These are phyloP conservation scores for Pyrenula massariospora DNA, from an alignment of 495 filamentous ascomycete species.

Conservation along the genomic window DNA sequence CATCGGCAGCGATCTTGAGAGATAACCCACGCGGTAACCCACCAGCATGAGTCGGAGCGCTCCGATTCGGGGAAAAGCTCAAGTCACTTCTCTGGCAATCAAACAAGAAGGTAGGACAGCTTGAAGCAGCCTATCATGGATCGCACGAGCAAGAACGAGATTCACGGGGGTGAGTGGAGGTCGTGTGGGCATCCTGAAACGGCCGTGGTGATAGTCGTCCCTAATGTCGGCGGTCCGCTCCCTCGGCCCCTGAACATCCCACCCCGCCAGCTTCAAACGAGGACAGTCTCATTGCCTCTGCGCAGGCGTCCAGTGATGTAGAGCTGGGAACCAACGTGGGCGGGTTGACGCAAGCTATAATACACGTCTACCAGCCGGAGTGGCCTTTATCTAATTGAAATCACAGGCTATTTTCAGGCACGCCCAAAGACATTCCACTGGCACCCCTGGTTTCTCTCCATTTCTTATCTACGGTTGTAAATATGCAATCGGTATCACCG, in stretches of 20 bases:
- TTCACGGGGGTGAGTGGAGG: background rate
- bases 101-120: background rate
- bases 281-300: background rate
- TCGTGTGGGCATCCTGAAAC: background rate
- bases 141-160: background rate
- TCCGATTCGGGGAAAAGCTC: background rate
- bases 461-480: background rate
- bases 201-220: too few species aligned
- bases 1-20: too few species aligned
- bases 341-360: background rate
- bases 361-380: background rate
- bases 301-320: background rate
- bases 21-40: background rate
- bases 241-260: background rate
- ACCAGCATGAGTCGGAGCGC: background rate
- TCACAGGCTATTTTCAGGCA: background rate
- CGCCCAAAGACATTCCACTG: background rate
- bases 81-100: background rate
- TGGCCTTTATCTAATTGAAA: background rate
- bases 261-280: background rate
- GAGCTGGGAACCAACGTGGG: background rate
- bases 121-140: background rate
- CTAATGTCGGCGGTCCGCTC: background rate
- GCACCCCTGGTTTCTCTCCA: background rate
- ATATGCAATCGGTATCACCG: background rate